Evolutionary conservation across 306 rosid species (phyloP).

Genomic region (Cicer bijugum): DNA sequence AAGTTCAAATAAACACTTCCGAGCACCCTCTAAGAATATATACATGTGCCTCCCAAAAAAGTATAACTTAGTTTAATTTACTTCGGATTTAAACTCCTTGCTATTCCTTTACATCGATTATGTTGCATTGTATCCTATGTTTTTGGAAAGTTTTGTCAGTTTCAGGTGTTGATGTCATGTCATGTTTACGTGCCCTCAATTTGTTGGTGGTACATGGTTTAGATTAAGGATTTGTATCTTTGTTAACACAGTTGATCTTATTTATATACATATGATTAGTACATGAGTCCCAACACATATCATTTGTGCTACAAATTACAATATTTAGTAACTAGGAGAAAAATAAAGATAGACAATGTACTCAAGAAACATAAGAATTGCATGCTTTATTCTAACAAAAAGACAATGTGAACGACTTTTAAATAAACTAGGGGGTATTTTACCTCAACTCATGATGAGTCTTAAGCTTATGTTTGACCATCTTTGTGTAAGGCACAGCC

Average conservation of each 20-base stretch:
- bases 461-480: not conserved
- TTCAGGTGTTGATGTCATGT: constrained; percentile 1
- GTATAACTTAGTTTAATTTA: constrained; percentile 1
- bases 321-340: not conserved
- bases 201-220: constrained; percentile 11
- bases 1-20: not conserved
- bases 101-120: constrained; percentile 1
- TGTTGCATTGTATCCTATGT: not conserved
- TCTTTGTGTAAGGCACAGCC: constrained; percentile 20
- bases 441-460: constrained; percentile 2
- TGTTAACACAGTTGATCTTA: not conserved
- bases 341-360: not conserved
- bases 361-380: not conserved
- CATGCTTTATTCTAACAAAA: not conserved
- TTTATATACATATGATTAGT: not conserved
- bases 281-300: not conserved
- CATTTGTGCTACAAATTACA: constrained; percentile 11
- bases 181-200: constrained; percentile 4
- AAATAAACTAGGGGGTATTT: constrained; percentile 17
- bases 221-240: not conserved
- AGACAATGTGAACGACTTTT: not conserved
- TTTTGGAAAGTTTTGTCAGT: constrained; percentile 19
- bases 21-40: not conserved
- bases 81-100: not conserved
- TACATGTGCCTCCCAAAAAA: not conserved